Evolutionary conservation across 768 basidiomycete genomes (phyloP), one percentile per base, ranked within the genome.

Genomic region (Mycena vitilis): DNA sequence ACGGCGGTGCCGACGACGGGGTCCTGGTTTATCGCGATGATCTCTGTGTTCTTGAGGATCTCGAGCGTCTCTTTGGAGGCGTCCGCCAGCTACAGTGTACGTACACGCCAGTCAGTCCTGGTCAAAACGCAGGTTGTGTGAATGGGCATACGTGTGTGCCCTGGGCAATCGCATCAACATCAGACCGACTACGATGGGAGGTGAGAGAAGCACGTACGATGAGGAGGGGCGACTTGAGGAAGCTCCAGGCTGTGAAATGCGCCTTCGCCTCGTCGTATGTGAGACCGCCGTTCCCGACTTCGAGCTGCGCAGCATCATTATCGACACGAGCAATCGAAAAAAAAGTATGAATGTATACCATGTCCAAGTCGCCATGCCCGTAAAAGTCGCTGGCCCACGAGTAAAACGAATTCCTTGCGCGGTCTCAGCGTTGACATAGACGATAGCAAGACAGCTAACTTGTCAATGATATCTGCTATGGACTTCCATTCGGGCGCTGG

Each of bases 211-310:
- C 2, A 72, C 75, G 61, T 56, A 80, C 86, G 63, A 91, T 87
- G 58, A 91, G 79, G 16, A 91, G 82, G 3, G 90, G 90, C 0
- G 88, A 88, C 73, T 91, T 91, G 86, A 91, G 85, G 37, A 92
- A 77, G 42, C 89, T 89, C 90, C 91, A 91, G 0, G 88, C 89
- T 0, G 90, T 91, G 74, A 91, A 92, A 74, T 92, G 90, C 4
- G 89, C 83, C 75, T 91, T 91, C 30, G 84, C 78, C 77, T 92
- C 90, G 16, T 91, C 89, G 73, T 82, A 85, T 0, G 86, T 85
- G 52, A 91, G 79, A 38, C 85, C 79, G 16, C 88, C 89, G 65
- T 91, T 91, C 23, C 91, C 90, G 30, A 89, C 75, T 83, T 89
- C 87, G 63, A 89, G 80, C 88, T 88, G 72, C 12, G 10, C 38